phyloP scores from a whole-genome alignment of 768 basidiomycete species.

The Suillus clintonianus region DNA sequence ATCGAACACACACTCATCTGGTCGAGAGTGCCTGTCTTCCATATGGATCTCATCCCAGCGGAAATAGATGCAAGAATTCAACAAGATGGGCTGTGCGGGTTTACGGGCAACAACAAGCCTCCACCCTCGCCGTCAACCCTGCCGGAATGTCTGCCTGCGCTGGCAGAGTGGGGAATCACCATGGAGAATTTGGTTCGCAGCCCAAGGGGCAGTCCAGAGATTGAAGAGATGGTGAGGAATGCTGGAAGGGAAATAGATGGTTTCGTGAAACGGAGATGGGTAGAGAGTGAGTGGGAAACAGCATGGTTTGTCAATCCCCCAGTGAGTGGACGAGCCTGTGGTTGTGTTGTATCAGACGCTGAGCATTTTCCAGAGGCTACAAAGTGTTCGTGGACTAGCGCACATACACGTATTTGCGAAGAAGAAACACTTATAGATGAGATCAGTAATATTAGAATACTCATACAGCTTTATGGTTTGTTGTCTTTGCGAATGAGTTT shows the following conservation, averaged over 20 bases:
- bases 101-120: conserved; percentile 61
- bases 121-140: conserved; percentile 64
- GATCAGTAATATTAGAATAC: background rate
- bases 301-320: conserved; percentile 92
- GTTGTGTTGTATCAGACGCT: background rate
- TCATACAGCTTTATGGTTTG: background rate
- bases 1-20: conserved; percentile 79
- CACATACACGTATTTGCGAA: conserved; percentile 89
- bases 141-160: conserved; percentile 55
- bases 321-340: conserved; percentile 43
- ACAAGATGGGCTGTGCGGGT: conserved; percentile 82
- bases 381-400: conserved; percentile 78
- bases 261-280: too few species aligned
- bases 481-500: conserved; percentile 11
- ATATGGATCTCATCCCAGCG: conserved; percentile 52
- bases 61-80: conserved; percentile 58
- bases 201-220: conserved; percentile 49
- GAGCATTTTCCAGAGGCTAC: conserved; percentile 56
- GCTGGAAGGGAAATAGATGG: conserved; percentile 60
- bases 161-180: conserved; percentile 73
- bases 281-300: conserved; percentile 79
- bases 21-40: conserved; percentile 74
- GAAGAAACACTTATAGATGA: conserved; percentile 36
- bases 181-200: conserved; percentile 60
- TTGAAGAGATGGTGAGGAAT: conserved; percentile 48